Percentiles rank a stretch among this genome's conserved stretches.
Evolutionary conservation across 2,329 filamentous ascomycete genomes (phyloP).

Genomic region (Shiraia sp.): DNA sequence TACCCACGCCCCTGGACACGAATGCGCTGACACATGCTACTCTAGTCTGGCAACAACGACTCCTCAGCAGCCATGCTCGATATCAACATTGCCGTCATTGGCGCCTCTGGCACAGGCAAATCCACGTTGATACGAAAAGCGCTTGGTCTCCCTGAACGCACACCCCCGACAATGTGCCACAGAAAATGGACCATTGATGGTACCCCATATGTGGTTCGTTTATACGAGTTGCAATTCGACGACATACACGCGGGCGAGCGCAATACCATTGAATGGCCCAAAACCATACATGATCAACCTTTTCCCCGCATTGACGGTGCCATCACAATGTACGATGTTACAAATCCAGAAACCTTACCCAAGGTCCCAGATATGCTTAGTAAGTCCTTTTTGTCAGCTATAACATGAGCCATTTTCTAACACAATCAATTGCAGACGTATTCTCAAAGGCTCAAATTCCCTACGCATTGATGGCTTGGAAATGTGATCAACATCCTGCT

Average conservation of each 20-base stretch:
- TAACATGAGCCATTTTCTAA: slow-evolving; percentile 23
- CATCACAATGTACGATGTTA: slow-evolving; percentile 85
- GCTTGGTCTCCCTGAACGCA: slow-evolving; percentile 55
- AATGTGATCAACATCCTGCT: slow-evolving; percentile 78
- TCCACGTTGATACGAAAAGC: slow-evolving; percentile 62
- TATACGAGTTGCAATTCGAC: slow-evolving; percentile 59
- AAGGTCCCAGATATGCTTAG: slow-evolving; percentile 76
- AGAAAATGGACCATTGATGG: slow-evolving; percentile 63
- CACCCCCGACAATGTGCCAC: slow-evolving; percentile 48
- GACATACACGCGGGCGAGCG: slow-evolving; percentile 57
- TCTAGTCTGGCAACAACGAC: slow-evolving; percentile 34
- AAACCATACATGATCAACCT: slow-evolving; percentile 63
- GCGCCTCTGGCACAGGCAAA: slow-evolving; percentile 60
- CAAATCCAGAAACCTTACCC: slow-evolving; percentile 73
- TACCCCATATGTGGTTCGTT: slow-evolving; percentile 58
- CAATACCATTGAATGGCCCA: slow-evolving; percentile 61
- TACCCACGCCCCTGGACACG: not conserved
- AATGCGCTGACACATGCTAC: slow-evolving; percentile 21
- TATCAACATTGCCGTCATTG: slow-evolving; percentile 63
- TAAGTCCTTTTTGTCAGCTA: slow-evolving; percentile 56
- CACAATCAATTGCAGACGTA: slow-evolving; percentile 60
- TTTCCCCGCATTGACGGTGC: slow-evolving; percentile 81
- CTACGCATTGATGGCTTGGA: slow-evolving; percentile 81
- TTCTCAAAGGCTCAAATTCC: slow-evolving; percentile 74
- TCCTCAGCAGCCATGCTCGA: slow-evolving; percentile 49